These are phyloP conservation scores for Letharia lupina DNA, from an alignment of 495 filamentous ascomycete genomes.

Conservation along the genomic window DNA sequence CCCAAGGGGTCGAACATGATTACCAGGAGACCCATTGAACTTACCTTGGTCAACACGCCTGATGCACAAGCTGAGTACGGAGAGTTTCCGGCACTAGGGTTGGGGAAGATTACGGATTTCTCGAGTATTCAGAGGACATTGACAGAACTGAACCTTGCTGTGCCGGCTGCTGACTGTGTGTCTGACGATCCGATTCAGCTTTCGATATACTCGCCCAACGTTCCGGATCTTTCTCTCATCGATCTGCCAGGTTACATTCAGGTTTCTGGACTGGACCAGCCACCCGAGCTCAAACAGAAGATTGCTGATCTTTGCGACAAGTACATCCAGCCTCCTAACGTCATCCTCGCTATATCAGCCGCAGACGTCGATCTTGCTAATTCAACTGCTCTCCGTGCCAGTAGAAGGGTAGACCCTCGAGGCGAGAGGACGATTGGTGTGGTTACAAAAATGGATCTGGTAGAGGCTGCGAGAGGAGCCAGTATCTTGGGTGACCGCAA, in stretches of 20 bases:
- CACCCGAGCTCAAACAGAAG: constrained; percentile 84
- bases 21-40: constrained; percentile 88
- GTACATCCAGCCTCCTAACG: constrained; percentile 92
- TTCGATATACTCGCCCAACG: constrained; percentile 86
- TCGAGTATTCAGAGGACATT: constrained; percentile 84
- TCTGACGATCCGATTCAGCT: constrained; percentile 95
- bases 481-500: constrained; percentile 77
- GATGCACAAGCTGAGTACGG: constrained; percentile 86
- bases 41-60: constrained; percentile 93
- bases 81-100: constrained; percentile 86
- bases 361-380: constrained; percentile 97
- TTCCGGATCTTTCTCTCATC: constrained; percentile 92
- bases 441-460: constrained; percentile 98
- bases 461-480: constrained; percentile 71
- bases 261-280: constrained; percentile 83
- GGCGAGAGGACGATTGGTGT: constrained; percentile 96
- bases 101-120: constrained; percentile 91
- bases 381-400: constrained; percentile 85
- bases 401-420: constrained; percentile 83
- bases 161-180: constrained; percentile 82
- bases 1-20: constrained; percentile 99
- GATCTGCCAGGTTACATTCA: constrained; percentile 98
- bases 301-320: constrained; percentile 96
- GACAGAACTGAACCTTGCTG: constrained; percentile 89
- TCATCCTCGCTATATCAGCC: constrained; percentile 94